Conservation (phyloP, 192 early-diverging fungal species). For the Coemansia sp. region DNA sequence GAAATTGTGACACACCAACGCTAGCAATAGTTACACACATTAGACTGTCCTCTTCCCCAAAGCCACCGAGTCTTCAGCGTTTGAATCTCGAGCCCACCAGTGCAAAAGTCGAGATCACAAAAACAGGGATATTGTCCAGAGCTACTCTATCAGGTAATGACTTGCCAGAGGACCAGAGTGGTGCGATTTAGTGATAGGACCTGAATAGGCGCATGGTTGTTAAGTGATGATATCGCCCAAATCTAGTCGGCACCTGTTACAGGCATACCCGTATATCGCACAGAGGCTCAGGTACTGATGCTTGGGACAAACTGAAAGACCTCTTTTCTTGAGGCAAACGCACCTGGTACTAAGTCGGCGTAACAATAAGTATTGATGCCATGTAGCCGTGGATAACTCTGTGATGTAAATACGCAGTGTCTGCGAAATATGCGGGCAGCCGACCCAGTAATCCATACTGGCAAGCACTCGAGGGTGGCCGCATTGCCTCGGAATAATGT, state of each 20-base stretch:
- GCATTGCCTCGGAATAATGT: background rate
- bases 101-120: background rate
- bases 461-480: background rate
- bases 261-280: background rate
- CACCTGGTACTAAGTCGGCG: background rate
- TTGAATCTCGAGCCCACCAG: background rate
- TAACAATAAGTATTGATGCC: background rate
- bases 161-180: background rate
- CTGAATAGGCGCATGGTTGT: background rate
- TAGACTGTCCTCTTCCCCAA: too few relatives aligned
- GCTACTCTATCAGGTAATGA: background rate
- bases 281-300: background rate
- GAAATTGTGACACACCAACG: too few relatives aligned
- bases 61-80: slow-evolving; percentile 12
- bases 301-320: background rate
- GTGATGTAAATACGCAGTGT: background rate
- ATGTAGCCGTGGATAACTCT: background rate
- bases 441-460: background rate
- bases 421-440: background rate
- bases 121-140: background rate
- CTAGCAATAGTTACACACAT: too few relatives aligned
- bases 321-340: background rate
- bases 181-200: background rate
- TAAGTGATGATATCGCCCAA: background rate
- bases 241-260: background rate